Base-by-base conservation (phyloP, 495 filamentous ascomycete genomes). In the Achaetomiella virescens region DNA sequence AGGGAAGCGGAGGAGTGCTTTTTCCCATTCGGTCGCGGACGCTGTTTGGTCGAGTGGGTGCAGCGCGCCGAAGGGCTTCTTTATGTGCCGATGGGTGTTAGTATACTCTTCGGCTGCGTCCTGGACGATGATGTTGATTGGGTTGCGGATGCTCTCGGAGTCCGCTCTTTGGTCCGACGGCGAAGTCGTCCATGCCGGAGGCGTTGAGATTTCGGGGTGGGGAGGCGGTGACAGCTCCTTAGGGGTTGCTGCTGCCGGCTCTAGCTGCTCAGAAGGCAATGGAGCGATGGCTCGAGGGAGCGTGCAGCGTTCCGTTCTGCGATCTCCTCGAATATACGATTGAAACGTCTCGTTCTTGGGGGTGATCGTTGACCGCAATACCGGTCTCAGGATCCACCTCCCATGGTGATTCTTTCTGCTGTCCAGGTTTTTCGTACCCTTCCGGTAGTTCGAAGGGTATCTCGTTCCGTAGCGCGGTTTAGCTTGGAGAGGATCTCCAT, bases 281-380 rank as follows among this genome's bases (percentile, higher is more conserved):
- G 14, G 21, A 12, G 43, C n/a, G 33, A 38, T 27, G 24, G 40
- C 7, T 12, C 22, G 6, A 20, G 48, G 41, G 38, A 21, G 43
- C 45, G 15, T 20, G 50, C 25, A 24, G 22, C 17, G 21, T 3
- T 6, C 6, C 25, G 9, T 40, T 53, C 31, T 21, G 71, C 70
- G 20, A 84, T 76, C 45, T 83, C 81, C 8, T 70, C 69, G 55
- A 86, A 84, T 55, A 87, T 83, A 48, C 73, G 71, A 42, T 79
- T 71, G 62, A 87, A 87, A 78, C 70, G 3, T 70, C 68, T 31
- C 71, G 66, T 60, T 87, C 84, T 0, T 68, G 46, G 1, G 73
- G 73, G 84, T 86, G 37, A 86, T 82, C 33, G 84, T 87, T 18
- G 74, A 51, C 12, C 21, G 60, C 15, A 56, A 51, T n/a, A 7